phyloP scores from a whole-genome alignment of 768 basidiomycete genomes.

The Sistotremastrum niveocremeum region DNA sequence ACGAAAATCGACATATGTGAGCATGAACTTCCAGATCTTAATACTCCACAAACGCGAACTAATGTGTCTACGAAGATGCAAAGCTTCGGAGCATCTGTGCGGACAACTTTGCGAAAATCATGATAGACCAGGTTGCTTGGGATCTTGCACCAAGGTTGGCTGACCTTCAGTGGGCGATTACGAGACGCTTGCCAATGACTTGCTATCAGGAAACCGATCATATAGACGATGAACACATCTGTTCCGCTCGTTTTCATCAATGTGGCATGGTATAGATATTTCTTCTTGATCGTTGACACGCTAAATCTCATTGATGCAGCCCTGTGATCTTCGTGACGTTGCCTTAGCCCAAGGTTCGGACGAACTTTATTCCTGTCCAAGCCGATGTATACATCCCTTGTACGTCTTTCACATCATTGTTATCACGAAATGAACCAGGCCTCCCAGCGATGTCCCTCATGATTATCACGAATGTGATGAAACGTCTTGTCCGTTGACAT shows the following conservation, averaged over 20 bases:
- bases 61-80: slow-evolving; percentile 27
- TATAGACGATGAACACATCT: slow-evolving; percentile 34
- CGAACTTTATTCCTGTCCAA: slow-evolving; percentile 25
- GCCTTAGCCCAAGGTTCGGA: slow-evolving; percentile 13
- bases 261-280: slow-evolving; percentile 34
- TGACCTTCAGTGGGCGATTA: no score
- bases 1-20: slow-evolving; percentile 41
- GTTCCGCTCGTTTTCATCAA: slow-evolving; percentile 37
- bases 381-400: slow-evolving; percentile 19
- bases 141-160: slow-evolving; percentile 37
- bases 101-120: slow-evolving; percentile 34
- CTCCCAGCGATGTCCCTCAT: slow-evolving; percentile 31
- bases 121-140: slow-evolving; percentile 37
- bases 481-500: slow-evolving; percentile 37
- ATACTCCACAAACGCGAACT: neutral
- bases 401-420: neutral
- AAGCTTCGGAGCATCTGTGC: slow-evolving; percentile 37
- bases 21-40: slow-evolving; percentile 6
- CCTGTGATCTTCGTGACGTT: slow-evolving; percentile 25
- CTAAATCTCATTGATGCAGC: slow-evolving; percentile 15
- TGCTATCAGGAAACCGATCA: slow-evolving; percentile 31
- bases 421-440: neutral
- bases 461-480: slow-evolving; percentile 35
- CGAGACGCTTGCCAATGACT: neutral
- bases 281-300: neutral